phyloP scores from a whole-genome alignment of 2,329 filamentous ascomycete genomes.

The Microsporum ferrugineum region DNA sequence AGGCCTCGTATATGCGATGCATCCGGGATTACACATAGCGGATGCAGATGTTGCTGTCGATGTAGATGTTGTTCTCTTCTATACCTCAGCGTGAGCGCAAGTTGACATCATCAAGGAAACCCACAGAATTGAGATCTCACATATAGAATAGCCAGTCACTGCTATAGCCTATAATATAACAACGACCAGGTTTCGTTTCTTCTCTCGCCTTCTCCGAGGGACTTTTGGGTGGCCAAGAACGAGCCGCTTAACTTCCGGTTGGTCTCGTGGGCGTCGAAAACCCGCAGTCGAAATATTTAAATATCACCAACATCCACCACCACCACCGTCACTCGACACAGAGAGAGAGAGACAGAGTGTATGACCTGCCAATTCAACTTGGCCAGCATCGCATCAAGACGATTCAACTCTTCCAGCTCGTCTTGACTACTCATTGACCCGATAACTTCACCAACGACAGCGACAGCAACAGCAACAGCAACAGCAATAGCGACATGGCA shows the following conservation, averaged over 20 bases:
- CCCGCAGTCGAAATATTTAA: background rate
- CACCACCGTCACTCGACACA: background rate
- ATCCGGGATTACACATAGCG: too few species aligned
- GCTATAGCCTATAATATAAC: too few species aligned
- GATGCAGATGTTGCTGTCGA: too few species aligned
- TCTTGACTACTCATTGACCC: background rate
- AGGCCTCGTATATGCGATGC: too few species aligned
- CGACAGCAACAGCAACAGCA: background rate
- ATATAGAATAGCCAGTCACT: too few species aligned
- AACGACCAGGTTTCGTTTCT: too few species aligned
- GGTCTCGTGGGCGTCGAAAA: background rate
- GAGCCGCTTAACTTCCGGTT: background rate
- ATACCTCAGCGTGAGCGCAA: too few species aligned
- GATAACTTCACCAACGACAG: background rate
- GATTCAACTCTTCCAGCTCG: background rate
- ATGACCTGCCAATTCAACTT: conserved; percentile 8
- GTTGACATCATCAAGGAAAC: too few species aligned
- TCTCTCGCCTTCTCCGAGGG: too few species aligned
- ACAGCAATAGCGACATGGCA: background rate
- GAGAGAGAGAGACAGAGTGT: background rate
- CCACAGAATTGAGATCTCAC: too few species aligned
- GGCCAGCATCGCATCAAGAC: background rate
- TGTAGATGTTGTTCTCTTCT: too few species aligned
- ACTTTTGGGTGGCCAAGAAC: too few species aligned
- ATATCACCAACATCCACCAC: background rate